phyloP scores from a whole-genome alignment of 352 stramenopile genomes.

The Phytophthora pseudosyringae region DNA sequence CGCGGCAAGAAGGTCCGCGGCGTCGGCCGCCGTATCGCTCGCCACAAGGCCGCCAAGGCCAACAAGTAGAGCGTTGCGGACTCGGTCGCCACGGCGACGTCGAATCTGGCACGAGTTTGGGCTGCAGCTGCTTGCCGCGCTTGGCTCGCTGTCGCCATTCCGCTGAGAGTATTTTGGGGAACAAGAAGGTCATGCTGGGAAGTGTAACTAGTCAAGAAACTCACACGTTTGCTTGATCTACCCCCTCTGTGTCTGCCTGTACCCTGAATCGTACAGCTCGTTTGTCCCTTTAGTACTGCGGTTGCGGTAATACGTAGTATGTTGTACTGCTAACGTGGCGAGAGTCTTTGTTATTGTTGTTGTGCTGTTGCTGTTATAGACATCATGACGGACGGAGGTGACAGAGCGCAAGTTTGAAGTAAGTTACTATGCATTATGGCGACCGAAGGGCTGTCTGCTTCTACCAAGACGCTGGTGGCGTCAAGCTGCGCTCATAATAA shows the following conservation, averaged over 20 bases:
- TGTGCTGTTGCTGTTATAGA: background rate
- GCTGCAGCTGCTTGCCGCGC: slow-evolving; percentile 22
- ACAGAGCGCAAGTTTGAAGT: background rate
- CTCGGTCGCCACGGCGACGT: slow-evolving; percentile 32
- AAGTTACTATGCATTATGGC: slow-evolving; percentile 22
- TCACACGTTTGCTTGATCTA: slow-evolving; percentile 51
- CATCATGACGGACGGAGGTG: background rate
- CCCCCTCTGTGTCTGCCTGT: slow-evolving; percentile 5
- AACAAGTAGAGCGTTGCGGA: slow-evolving; percentile 86
- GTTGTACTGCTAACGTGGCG: slow-evolving; percentile 1
- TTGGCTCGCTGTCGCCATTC: slow-evolving; percentile 45
- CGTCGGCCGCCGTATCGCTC: slow-evolving; percentile 97
- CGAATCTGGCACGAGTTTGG: slow-evolving; percentile 30
- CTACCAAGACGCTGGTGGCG: slow-evolving; percentile 11
- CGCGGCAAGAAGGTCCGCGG: slow-evolving; percentile 97
- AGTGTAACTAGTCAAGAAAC: slow-evolving; percentile 67
- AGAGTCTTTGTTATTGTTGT: slow-evolving; percentile 1
- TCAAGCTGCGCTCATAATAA: slow-evolving; percentile 24
- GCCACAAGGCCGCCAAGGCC: slow-evolving; percentile 99
- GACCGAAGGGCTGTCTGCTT: slow-evolving; percentile 9
- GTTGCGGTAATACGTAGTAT: background rate
- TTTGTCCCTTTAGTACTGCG: background rate
- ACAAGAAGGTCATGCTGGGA: slow-evolving; percentile 60
- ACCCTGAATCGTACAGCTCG: background rate
- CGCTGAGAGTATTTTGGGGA: slow-evolving; percentile 52